phyloP scores from a whole-genome alignment of 768 basidiomycete species.

The Multifurca ochricompacta region DNA sequence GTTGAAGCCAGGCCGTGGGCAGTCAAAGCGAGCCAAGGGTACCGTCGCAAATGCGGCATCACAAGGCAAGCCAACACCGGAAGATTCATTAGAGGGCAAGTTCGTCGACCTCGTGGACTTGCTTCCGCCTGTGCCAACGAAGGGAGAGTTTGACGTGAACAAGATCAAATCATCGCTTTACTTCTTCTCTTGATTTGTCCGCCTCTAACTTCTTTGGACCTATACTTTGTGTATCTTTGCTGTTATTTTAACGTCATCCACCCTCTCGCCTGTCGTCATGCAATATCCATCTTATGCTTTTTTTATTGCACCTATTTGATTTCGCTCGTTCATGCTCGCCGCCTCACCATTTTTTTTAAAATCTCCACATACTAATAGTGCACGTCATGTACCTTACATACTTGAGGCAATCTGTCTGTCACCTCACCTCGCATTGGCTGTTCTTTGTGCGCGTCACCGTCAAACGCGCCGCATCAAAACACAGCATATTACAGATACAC shows the following conservation, averaged over 20 bases:
- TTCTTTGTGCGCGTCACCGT: not conserved
- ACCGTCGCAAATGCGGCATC: not conserved
- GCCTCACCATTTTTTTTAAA: not conserved
- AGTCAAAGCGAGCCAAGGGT: not conserved
- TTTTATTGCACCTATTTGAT: slow-evolving; percentile 9
- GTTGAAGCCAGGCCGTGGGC: not conserved
- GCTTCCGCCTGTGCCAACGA: slow-evolving; percentile 74
- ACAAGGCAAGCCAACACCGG: slow-evolving; percentile 1
- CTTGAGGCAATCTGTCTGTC: not conserved
- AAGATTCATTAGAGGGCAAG: slow-evolving; percentile 33
- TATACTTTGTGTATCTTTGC: not conserved
- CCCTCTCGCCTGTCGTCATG: not conserved
- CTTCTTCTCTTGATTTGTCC: slow-evolving; percentile 75
- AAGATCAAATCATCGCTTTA: slow-evolving; percentile 76
- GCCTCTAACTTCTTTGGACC: not conserved
- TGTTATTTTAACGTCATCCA: not conserved
- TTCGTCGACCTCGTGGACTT: slow-evolving; percentile 70
- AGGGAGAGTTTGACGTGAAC: slow-evolving; percentile 80
- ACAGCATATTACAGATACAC: no score
- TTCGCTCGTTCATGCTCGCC: not conserved
- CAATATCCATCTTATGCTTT: not conserved
- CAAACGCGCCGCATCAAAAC: no score
- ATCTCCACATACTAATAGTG: not conserved
- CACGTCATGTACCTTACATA: slow-evolving; percentile 1
- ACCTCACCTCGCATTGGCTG: not conserved